Evolutionary conservation across 2,329 filamentous ascomycete species (phyloP), one percentile per base, ranked within the genome.

Genomic region (Aspergillus persii): DNA sequence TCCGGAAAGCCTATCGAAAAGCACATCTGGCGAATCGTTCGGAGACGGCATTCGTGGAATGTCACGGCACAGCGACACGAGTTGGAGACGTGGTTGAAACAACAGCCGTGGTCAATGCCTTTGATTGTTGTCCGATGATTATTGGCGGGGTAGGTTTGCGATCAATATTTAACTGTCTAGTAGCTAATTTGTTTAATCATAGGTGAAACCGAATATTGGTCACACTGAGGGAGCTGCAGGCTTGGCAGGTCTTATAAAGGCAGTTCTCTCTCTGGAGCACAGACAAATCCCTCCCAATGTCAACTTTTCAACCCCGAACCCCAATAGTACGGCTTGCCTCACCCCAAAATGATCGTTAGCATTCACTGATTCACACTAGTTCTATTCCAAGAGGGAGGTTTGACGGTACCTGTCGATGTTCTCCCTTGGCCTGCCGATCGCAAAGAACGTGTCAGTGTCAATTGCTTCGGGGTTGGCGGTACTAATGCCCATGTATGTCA

Each of bases 401-500:
- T 64, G 2, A 8, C 31, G 3, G 58, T 64, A 3, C 62, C 62
- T 1, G 15, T 49, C 0, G 56, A 63, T 9, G 27, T 56, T 9
- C 50, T 53, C 2, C 56, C 64, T n/a, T 71, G 69, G 66, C 68
- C 69, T 0, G 50, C 41, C 4, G 44, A 39, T 4, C 59, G 60
- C 4, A 48, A 31, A 8, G 58, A 63, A 27, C 59, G 70, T 29
- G 61, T 65, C 8, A 68, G 65, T 27, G 59, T 74, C 27, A 74
- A 73, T 53, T 65, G 57, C 1, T 72, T 72, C 54, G 71, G 71
- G 1, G 65, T 69, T 62, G 49, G 62, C 3, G 62, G 62, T 0
- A 47, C 58, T 6, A 64, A 64, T 54, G 58, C 46, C 1, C 62
- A 64, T 49, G 58, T 62, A 48, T 11, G 48, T 50, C 27, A 8